A percentile compares a stretch with the other conserved stretches of the same genome.
These are phyloP conservation scores for Naumovozyma baii DNA, from an alignment of 805 yeast genomes.

Conservation along the genomic window DNA sequence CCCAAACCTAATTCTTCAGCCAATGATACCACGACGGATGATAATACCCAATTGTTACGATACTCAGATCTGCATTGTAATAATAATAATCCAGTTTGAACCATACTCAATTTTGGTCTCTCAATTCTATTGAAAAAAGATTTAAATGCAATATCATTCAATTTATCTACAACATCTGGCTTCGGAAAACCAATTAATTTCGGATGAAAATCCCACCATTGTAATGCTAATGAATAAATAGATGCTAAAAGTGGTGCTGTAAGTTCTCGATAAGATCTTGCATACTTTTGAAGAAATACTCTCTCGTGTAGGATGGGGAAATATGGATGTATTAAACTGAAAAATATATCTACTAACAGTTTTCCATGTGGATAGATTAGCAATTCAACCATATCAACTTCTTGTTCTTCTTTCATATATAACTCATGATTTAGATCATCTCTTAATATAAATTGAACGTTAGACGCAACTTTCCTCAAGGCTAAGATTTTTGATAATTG, in stretches of 20 bases:
- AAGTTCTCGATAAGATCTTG: constrained; percentile 83
- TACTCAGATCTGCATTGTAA: constrained; percentile 49
- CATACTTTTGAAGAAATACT: constrained; percentile 83
- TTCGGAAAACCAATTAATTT: constrained; percentile 64
- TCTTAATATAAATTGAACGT: constrained; percentile 64
- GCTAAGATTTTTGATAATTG: constrained; percentile 57
- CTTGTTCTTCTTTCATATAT: constrained; percentile 59
- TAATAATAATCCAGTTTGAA: constrained; percentile 77
- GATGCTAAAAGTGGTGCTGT: constrained; percentile 87
- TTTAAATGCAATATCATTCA: constrained; percentile 58
- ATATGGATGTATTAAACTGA: constrained; percentile 79
- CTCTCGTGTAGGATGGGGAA: constrained; percentile 86
- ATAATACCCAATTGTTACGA: constrained; percentile 74
- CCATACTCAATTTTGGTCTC: constrained; percentile 83
- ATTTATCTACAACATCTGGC: constrained; percentile 57
- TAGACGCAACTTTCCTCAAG: constrained; percentile 68
- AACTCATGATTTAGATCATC: constrained; percentile 72
- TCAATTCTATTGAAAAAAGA: constrained; percentile 65
- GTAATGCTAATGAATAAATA: constrained; percentile 77
- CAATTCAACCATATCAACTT: constrained; percentile 74
- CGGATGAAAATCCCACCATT: constrained; percentile 82
- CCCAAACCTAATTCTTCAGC: constrained; percentile 90
- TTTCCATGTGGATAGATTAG: constrained; percentile 91
- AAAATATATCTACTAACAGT: constrained; percentile 66
- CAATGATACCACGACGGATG: constrained; percentile 77